Evolutionary conservation across 2,329 filamentous ascomycete species (phyloP), one percentile per base, ranked within the genome.

Genomic region (Trichoderma sp.): DNA sequence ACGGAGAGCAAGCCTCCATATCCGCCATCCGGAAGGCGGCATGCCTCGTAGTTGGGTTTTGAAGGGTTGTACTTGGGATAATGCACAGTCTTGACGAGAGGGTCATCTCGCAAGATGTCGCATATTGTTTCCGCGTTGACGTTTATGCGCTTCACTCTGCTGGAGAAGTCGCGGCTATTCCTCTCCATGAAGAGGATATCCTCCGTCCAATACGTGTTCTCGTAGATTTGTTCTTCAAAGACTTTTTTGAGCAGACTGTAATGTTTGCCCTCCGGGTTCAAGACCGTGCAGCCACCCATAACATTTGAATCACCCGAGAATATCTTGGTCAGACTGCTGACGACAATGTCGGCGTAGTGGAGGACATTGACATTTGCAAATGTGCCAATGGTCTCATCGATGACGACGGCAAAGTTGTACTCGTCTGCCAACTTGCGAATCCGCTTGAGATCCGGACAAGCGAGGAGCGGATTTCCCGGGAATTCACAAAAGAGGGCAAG

Each of bases 231-330:
- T 9, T 81, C 79, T 5, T 83, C 82, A 79, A 93, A 88, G n/a
- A 86, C 85, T 6, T 84, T 79, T 79, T 94, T 95, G n/a, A 99
- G 81, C 0, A 82, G 76, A 3, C 80, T 70, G 80, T 97, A 97
- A 82, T 91, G 92, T 59, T 83, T 88, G n/a, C 90, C 85, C 71
- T 90, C 88, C 0, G 88, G 88, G 77, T 91, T 91, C 59, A 91
- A 79, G 68, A 91, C 88, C 59, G 86, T 83, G 74, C 91, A 92
- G 70, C 96, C 96, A 72, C 95, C 96, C 95, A 98, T 98, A 75
- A 99, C 96, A 80, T 99, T 98, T 80, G 93, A 96, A 81, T 98
- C 96, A 65, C 96, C 96, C 70, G 94, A 97, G 83, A 99, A 99
- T 68, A 98, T 92, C 81, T 99, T 99, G 63, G 96, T 98, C 72